These are phyloP conservation scores for Leishmania turanica DNA, from an alignment of 208 protist genomes.

Conservation along the genomic window DNA sequence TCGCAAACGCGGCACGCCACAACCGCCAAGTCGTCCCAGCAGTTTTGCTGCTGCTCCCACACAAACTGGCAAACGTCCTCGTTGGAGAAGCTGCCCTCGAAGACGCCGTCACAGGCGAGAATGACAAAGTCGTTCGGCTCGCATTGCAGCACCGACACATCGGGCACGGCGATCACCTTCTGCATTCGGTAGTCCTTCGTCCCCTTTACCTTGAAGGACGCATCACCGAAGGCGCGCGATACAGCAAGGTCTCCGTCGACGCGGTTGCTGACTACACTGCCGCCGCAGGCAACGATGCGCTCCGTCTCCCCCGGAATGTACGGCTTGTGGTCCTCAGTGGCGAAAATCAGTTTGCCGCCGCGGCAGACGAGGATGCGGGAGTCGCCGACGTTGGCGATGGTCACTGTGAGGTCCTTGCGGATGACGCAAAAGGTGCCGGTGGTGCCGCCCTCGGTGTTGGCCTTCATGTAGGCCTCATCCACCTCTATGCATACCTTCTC, in stretches of 20 bases:
- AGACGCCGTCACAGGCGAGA: conserved; percentile 91
- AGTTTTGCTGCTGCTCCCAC: conserved; percentile 54
- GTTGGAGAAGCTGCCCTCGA: conserved; percentile 90
- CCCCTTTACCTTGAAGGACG: conserved; percentile 82
- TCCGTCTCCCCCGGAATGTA: conserved; percentile 60
- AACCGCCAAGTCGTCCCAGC: conserved; percentile 73
- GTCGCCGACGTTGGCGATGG: conserved; percentile 91
- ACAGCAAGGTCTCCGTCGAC: conserved; percentile 95
- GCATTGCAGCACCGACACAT: conserved; percentile 71
- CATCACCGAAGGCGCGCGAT: conserved; percentile 93
- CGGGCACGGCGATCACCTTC: conserved; percentile 89
- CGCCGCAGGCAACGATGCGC: conserved; percentile 89
- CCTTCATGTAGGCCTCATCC: conserved; percentile 77
- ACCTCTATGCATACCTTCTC: conserved; percentile 75
- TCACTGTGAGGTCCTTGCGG: conserved; percentile 52
- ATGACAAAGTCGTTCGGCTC: conserved; percentile 82
- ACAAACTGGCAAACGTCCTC: conserved; percentile 85
- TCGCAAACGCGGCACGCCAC: conserved; percentile 83
- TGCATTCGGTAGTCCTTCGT: conserved; percentile 71
- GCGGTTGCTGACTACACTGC: conserved; percentile 83
- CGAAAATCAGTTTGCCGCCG: conserved; percentile 64
- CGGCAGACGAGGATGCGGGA: conserved; percentile 83
- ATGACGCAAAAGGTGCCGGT: conserved; percentile 88
- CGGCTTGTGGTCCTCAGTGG: conserved; percentile 94
- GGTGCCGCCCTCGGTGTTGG: conserved; percentile 65